Evolutionary conservation across 305 asterid genomes (phyloP), one percentile per base, ranked within the genome.

Genomic region (Fraxinus albicans): DNA sequence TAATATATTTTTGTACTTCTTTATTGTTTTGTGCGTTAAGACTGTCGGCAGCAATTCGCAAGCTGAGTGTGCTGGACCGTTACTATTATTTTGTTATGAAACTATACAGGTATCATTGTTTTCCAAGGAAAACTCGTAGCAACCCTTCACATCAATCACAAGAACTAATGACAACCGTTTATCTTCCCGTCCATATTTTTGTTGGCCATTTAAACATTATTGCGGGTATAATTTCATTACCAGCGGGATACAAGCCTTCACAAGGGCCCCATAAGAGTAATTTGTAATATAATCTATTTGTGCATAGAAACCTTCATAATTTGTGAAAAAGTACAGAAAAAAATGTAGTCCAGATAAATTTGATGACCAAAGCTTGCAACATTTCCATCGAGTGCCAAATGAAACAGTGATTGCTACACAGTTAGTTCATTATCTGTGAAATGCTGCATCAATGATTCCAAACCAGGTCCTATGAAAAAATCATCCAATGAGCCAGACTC

Each of bases 11-110:
- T 75, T 47, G 15, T 79, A 74, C 85, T 82, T 67, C 78, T 81
- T 67, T 42, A 42, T 33, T 72, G 6, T 55, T 81, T 58, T 77
- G 78, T 77, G 75, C 73, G 50, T 69, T 4, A 42, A 82, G 79
- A 75, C 83, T 77, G 80, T 80, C 87, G 53, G 50, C 69, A 79
- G 77, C 81, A 65, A 70, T 80, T 69, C 40, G 76, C 79, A 80
- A 80, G 84, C 82, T 47, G 77, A 29, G 79, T 23, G 83, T 72
- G 76, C 76, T 77, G 79, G 77, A 83, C 81, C 82, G 44, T 44
- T 83, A 65, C 79, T 42, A 77, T 83, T 17, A 72, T 72, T 67
- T 63, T 8, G 21, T n/a, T 4, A 55, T 6, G 10, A 4, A n/a
- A 55, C 73, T 53, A 31, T 23, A 67, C 73, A 35, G 53, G 80